Percentiles rank a stretch among this genome's conserved stretches.
These are phyloP conservation scores for Sclerotinia minor DNA, from an alignment of 2,329 filamentous ascomycete genomes.

Conservation along the genomic window DNA sequence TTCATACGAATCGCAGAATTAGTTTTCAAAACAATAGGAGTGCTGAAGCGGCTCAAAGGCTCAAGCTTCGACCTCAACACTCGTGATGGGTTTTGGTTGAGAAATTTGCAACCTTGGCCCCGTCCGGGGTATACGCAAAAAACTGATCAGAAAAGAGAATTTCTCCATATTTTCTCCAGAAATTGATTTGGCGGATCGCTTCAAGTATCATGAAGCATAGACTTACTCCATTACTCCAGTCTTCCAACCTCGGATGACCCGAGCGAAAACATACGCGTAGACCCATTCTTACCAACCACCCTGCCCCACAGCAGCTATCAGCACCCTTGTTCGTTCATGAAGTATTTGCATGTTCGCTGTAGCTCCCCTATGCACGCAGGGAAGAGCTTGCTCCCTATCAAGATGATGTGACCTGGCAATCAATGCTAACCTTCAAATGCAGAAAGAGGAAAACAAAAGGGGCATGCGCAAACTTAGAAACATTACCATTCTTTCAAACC, in stretches of 20 bases:
- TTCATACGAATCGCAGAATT: not conserved
- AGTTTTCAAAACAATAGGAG: not conserved
- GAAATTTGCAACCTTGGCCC: not conserved
- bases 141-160: not conserved
- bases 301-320: constrained; percentile 1
- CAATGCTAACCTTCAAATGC: not conserved
- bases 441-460: not conserved
- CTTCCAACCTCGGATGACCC: not conserved
- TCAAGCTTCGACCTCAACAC: not conserved
- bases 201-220: not conserved
- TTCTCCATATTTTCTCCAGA: constrained; percentile 14
- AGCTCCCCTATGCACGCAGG: not conserved
- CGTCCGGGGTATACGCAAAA: not conserved
- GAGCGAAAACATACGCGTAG: not conserved
- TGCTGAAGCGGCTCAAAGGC: not conserved
- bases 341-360: not conserved
- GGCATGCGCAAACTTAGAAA: too few species aligned
- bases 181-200: constrained; percentile 1
- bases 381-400: not conserved
- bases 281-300: constrained; percentile 19
- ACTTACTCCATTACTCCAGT: not conserved
- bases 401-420: not conserved
- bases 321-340: not conserved
- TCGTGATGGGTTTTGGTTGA: not conserved
- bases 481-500: too few species aligned